Base-by-base conservation (phyloP, 768 basidiomycete species). In the Pisolithus sp. region DNA sequence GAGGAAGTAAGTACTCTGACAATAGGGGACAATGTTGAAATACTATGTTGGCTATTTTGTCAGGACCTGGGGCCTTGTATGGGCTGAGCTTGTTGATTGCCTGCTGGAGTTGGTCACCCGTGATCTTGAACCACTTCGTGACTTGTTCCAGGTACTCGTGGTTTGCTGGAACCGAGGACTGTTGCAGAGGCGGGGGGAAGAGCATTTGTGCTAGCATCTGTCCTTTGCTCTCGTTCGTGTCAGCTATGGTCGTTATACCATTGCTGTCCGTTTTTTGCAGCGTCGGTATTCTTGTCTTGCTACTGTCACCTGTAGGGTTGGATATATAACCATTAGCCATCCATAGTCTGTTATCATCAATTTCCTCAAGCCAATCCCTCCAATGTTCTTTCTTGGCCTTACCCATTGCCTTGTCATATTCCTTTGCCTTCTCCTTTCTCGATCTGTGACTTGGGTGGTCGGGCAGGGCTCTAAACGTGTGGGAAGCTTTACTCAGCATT, bases 41-140 rank as follows among this genome's bases (percentile, higher is more conserved):
- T 0, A 65, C 56, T 0, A 57, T 46, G 48, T 71, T 71, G 7
- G 38, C 21, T 4, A 69, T 69, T 5, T 57, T 62, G 31, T 70
- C 67, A 10, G 63, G 63, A 0, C 64, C 62, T 21, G 52, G 56
- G 5, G 60, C 59, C 48, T 65, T 58, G 53, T 54, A 53, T 2
- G 57, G 59, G 8, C 47, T 53, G 0, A 66, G 55, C 2, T 53
- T 40, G 2, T 10, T 24, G 10, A 67, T 53, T 1, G 51, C 50
- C 0, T 37, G n/a, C 0, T 12, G 1, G 2, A 68, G 57, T 10
- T 60, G 55, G 3, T 50, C 48, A 6, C 42, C 18, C 0, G 63
- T 55, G 31, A 64, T 49, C 0, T 46, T 40, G 0, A 10, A 13
- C 36, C 56, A 53, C 0, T 45, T 15, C 23, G 23, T 17, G 0